Percentiles rank a stretch among this genome's conserved stretches.
phyloP scores from a whole-genome alignment of 75 land plant genomes.

The Pseudotsuga menziesii region DNA sequence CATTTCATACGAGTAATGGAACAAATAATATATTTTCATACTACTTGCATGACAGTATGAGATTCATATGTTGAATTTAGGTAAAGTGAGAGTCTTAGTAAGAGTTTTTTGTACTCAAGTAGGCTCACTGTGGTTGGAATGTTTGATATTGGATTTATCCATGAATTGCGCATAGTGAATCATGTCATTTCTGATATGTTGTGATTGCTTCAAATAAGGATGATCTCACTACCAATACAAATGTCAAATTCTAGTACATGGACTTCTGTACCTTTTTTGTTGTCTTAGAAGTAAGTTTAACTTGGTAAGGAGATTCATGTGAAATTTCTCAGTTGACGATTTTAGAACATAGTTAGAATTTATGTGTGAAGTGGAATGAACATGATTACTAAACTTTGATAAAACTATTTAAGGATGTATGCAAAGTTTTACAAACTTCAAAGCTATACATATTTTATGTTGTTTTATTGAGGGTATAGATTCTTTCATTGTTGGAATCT shows the following conservation, averaged over 20 bases:
- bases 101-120: no score
- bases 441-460: no score
- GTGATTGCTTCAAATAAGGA: not conserved
- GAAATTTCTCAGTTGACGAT: no score
- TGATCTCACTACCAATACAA: not conserved
- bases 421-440: no score
- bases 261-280: not conserved
- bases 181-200: not conserved
- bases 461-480: no score
- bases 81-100: no score
- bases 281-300: not conserved
- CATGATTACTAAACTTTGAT: no score
- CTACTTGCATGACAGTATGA: not conserved
- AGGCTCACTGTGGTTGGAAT: no score
- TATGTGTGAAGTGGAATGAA: no score
- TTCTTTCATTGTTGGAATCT: no score
- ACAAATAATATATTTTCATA: constrained; percentile 1
- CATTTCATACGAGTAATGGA: not conserved
- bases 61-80: not conserved
- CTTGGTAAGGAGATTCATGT: not conserved
- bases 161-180: not conserved
- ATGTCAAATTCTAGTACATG: not conserved
- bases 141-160: no score
- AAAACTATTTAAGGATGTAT: no score
- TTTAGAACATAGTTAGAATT: not conserved